Conservation (phyloP, 768 basidiomycete genomes). For the Kwoniella mangroviensis region DNA sequence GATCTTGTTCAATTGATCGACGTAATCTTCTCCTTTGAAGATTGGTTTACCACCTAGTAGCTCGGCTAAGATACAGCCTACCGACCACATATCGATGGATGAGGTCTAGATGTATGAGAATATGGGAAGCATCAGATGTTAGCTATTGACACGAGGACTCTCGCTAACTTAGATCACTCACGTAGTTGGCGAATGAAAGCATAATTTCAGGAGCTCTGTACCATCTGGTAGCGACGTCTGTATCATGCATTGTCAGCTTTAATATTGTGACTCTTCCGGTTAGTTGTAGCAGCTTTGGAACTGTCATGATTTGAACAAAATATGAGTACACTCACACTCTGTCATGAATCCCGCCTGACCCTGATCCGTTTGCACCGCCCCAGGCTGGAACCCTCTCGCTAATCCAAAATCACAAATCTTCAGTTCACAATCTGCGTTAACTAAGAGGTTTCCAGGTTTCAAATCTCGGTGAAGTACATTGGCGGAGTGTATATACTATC, state of each 20-base stretch:
- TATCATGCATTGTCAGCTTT: not conserved
- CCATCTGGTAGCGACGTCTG: constrained; percentile 88
- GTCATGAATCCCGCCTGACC: constrained; percentile 86
- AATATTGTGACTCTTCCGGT: too few relatives aligned
- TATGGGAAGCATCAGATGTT: not conserved
- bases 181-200: constrained; percentile 68
- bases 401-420: constrained; percentile 97
- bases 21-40: constrained; percentile 66
- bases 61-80: constrained; percentile 62
- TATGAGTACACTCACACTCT: constrained; percentile 69
- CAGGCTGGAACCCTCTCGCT: constrained; percentile 89
- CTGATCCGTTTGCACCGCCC: constrained; percentile 63
- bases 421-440: constrained; percentile 86
- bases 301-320: too few relatives aligned
- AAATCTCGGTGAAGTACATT: constrained; percentile 96
- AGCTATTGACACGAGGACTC: too few relatives aligned
- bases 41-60: constrained; percentile 61
- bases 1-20: constrained; percentile 98
- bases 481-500: constrained; percentile 86
- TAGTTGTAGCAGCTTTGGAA: too few relatives aligned
- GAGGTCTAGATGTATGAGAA: constrained; percentile 20
- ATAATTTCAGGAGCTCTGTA: constrained; percentile 99
- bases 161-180: constrained; percentile 59
- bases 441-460: constrained; percentile 88
- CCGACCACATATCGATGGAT: constrained; percentile 60